Base-by-base conservation (phyloP, 2,329 filamentous ascomycete genomes). In the Ascocoryne sarcoides region DNA sequence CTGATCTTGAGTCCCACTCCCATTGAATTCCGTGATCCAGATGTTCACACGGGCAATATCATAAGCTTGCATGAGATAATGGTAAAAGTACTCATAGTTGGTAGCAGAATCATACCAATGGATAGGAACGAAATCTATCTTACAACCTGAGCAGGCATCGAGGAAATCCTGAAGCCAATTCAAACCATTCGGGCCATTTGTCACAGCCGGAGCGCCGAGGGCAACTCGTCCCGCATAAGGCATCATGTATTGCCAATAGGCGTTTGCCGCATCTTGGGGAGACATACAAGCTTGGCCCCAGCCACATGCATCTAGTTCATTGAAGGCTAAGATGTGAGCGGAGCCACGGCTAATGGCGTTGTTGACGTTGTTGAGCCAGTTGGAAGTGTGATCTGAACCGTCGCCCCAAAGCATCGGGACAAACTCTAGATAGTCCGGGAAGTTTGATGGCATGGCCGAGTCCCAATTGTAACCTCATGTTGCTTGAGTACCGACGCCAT, bases 391-490 rank as follows among this genome's bases (percentile, higher is more conserved):
- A 10, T 63, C 61, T 10, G 56, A 40, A 10, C 51, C 51, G 39
- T 67, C 60, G 37, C 71, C 68, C 77, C 74, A 83, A 23, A 84
- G 71, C 63, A 75, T 82, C 45, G 83, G 82, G 40, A 83, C 69
- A 63, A 68, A 87, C 53, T 70, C 65, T 53, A 78, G 55, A 40
- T 55, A 56, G 19, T 58, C 56, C 12, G 69, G 64, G 9, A 55
- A 51, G 15, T 67, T 62, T 42, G 63, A 59, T 44, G 64, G 60
- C 40, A 65, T 55, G n/a, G 43, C 46, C 29, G 70, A 69, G 37
- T 63, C 74, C 81, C 81, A 85, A 71, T 82, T 82, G 69, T 81
- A 82, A 30, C 63, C 71, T 75, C 79, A 84, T 7, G 39, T 42
- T 8, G 48, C 42, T 37, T 32, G 30, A 32, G 40, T 37, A 20